A percentile compares a stretch with the other conserved stretches of the same genome.
Evolutionary conservation across 176 grass and related monocot species (phyloP).

Genomic region (Oryza nivara): DNA sequence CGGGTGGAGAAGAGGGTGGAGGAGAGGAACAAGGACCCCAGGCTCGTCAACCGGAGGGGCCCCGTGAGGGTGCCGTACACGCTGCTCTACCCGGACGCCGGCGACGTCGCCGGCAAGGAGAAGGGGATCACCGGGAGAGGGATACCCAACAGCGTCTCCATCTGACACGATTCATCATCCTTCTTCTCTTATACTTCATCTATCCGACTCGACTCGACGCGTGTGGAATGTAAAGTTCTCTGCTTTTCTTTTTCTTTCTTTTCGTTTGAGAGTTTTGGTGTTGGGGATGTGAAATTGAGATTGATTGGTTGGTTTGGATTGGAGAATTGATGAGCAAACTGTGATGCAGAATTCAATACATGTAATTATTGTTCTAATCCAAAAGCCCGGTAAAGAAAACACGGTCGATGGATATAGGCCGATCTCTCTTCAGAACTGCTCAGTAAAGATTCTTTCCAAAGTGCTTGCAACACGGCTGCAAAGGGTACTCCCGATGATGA

Average conservation of each 20-base stretch:
- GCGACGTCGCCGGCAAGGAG: constrained; percentile 52
- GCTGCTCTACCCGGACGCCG: constrained; percentile 71
- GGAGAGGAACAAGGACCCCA: constrained; percentile 62
- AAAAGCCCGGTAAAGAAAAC: too few relatives aligned
- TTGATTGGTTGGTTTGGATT: not conserved
- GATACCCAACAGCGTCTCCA: constrained; percentile 94
- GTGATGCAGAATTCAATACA: not conserved
- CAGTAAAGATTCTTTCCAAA: too few relatives aligned
- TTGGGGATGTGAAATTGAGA: not conserved
- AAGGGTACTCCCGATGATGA: too few relatives aligned
- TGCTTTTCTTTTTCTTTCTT: not conserved
- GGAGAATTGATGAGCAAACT: not conserved
- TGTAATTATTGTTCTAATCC: not conserved
- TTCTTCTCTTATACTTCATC: too few relatives aligned
- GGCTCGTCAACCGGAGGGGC: constrained; percentile 62
- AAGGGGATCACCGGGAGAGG: constrained; percentile 89
- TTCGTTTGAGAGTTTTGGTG: not conserved
- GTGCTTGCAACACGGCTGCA: too few relatives aligned
- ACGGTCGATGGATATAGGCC: too few relatives aligned
- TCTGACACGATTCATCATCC: constrained; percentile 30
- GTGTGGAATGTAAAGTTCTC: not conserved
- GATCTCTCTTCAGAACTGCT: too few relatives aligned
- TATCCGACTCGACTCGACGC: not conserved
- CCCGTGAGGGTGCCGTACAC: constrained; percentile 78
- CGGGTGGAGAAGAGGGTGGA: constrained; percentile 62